Percentiles rank a stretch among this genome's conserved stretches.
Conservation (phyloP, 192 early-diverging fungal genomes). For the Kappamyces sp. region DNA sequence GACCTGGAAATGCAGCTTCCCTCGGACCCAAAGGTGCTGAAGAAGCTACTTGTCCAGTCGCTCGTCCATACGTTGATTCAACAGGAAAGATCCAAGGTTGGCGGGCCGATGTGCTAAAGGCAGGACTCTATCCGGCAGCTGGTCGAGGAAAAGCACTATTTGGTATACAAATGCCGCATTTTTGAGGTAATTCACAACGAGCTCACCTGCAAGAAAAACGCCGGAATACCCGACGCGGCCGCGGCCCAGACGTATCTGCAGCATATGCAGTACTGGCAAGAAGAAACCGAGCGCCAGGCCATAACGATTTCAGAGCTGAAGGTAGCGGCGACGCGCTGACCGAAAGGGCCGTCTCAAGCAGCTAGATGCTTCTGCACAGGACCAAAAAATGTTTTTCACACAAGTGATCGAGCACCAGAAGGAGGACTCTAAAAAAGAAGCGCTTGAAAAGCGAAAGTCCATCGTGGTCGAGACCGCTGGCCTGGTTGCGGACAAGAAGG, state of each 20-base stretch:
- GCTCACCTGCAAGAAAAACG: constrained; percentile 21
- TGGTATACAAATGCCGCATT: constrained; percentile 30
- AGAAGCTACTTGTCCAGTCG: constrained; percentile 23
- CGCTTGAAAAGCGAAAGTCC: constrained; percentile 31
- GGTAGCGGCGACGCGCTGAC: constrained; percentile 16
- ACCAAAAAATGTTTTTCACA: constrained; percentile 42
- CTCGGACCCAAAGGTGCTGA: constrained; percentile 16
- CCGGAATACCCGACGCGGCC: constrained; percentile 31
- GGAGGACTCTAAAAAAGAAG: constrained; percentile 38
- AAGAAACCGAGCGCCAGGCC: constrained; percentile 33
- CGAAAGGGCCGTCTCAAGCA: constrained; percentile 30
- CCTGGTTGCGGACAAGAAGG: no score
- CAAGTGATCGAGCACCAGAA: constrained; percentile 42
- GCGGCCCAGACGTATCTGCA: constrained; percentile 29
- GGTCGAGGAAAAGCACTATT: constrained; percentile 36
- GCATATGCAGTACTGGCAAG: constrained; percentile 38
- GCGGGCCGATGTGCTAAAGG: neutral
- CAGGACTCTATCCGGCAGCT: constrained; percentile 24
- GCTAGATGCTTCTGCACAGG: constrained; percentile 32
- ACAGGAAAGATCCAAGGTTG: constrained; percentile 35
- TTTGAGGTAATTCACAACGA: constrained; percentile 24
- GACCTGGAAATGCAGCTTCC: constrained; percentile 25
- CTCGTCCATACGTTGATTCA: constrained; percentile 29
- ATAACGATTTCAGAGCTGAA: constrained; percentile 38
- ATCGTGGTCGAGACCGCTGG: no score